A percentile compares a stretch with the other conserved stretches of the same genome.
These are phyloP conservation scores for Cyclotella choctawhatcheeana DNA, from an alignment of 108 stramenopile species.

Conservation along the genomic window DNA sequence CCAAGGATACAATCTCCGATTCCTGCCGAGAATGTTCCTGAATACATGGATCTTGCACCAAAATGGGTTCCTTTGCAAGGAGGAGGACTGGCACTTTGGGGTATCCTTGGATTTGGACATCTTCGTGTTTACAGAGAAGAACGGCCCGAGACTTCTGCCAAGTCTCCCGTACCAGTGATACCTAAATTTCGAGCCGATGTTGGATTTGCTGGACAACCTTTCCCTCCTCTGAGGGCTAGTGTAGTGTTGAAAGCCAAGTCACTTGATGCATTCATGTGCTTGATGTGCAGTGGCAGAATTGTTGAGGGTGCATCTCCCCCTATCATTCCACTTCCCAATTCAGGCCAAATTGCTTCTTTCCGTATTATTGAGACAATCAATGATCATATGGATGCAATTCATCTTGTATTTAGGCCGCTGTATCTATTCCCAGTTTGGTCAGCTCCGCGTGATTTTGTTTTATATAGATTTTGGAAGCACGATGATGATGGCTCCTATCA, in stretches of 20 bases:
- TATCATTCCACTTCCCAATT: constrained; percentile 54
- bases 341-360: constrained; percentile 76
- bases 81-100: constrained; percentile 58
- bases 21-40: constrained; percentile 15
- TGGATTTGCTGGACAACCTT: constrained; percentile 55
- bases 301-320: constrained; percentile 5
- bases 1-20: constrained; percentile 15
- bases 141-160: constrained; percentile 15
- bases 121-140: constrained; percentile 81
- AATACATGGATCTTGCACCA: constrained; percentile 29
- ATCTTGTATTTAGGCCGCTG: constrained; percentile 80
- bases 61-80: constrained; percentile 81
- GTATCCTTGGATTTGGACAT: constrained; percentile 58
- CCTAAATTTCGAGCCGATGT: constrained; percentile 39
- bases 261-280: constrained; percentile 84
- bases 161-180: constrained; percentile 18
- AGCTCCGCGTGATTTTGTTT: constrained; percentile 87
- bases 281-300: constrained; percentile 75
- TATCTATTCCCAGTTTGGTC: constrained; percentile 93
- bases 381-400: constrained; percentile 90
- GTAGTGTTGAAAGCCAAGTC: constrained; percentile 71
- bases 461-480: constrained; percentile 89
- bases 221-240: constrained; percentile 73
- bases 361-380: constrained; percentile 86
- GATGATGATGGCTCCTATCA: constrained; percentile 90